Conservation (phyloP, 1,284 basidiomycete genomes). For the Cerrena zonata region DNA sequence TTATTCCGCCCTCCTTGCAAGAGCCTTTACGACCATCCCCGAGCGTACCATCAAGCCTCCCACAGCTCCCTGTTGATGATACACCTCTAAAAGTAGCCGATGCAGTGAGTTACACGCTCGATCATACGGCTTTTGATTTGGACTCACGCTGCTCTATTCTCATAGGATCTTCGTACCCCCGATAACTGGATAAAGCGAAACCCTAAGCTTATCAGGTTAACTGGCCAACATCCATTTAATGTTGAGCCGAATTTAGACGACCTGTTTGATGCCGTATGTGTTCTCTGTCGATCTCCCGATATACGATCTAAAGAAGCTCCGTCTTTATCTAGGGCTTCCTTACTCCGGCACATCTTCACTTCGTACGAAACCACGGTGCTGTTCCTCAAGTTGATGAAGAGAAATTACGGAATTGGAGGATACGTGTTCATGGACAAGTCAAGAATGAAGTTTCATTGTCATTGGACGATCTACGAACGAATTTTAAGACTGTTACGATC, state of each 20-base stretch:
- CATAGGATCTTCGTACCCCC: slow-evolving; percentile 32
- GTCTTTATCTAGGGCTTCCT: slow-evolving; percentile 43
- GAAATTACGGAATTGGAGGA: slow-evolving; percentile 40
- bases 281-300: neutral
- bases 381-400: slow-evolving; percentile 41
- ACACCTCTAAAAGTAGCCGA: slow-evolving; percentile 10
- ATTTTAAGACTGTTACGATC: slow-evolving; percentile 51
- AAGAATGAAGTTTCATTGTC: slow-evolving; percentile 36
- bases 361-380: slow-evolving; percentile 63
- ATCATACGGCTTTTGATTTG: neutral
- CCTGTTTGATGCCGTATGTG: slow-evolving; percentile 38
- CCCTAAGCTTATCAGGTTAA: slow-evolving; percentile 42
- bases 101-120: slow-evolving; percentile 9
- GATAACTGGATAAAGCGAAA: slow-evolving; percentile 40
- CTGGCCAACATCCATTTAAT: slow-evolving; percentile 62
- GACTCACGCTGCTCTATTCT: neutral
- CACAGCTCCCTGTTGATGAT: slow-evolving; percentile 12
- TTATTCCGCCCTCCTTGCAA: slow-evolving; percentile 11
- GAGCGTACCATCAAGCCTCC: slow-evolving; percentile 10
- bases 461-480: slow-evolving; percentile 38
- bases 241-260: slow-evolving; percentile 46
- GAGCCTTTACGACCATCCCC: slow-evolving; percentile 10
- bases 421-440: slow-evolving; percentile 49
- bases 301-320: neutral
- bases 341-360: slow-evolving; percentile 60